Base-by-base conservation (phyloP, 179 eudicot species). In the Beta lomatogona region DNA sequence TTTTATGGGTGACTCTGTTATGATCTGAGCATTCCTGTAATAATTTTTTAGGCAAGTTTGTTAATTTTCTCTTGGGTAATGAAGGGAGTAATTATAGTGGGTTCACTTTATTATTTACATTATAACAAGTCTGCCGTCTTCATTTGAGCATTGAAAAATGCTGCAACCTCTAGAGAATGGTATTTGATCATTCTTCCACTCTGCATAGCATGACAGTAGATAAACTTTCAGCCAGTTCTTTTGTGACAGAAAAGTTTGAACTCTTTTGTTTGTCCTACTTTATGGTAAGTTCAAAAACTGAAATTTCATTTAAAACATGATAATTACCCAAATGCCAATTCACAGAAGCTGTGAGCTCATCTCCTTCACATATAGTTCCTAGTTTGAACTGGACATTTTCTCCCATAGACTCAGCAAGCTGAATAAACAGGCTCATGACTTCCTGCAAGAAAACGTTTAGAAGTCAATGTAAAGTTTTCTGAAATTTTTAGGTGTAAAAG, bases 121-220 rank as follows among this genome's bases (percentile, higher is more conserved):
- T 66, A 95, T 93, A 54, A 90, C 83, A 73, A 90, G 86, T 76
- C 58, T 88, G 48, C 85, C 86, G 45, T 81, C 94, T 68, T 88
- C 86, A 44, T 28, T 76, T 15, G 91, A 84, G 83, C 87, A 89
- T 71, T 84, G 86, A 79, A 78, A 92, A 77, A 85, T 78, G 86
- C 92, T 91, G 89, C 92, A 88, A 70, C 98, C 98, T 90, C 91
- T 89, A 48, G 97, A 90, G 85, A 88, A 90, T 61, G 98, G 98
- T 71, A 95, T 84, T 82, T 67, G 84, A 73, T 86, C 88, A 57
- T 90, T 86, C 79, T 89, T 89, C 98, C 98, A 95, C 69, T 92
- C 98, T 95, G 90, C 84, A 81, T 69, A 61, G 22, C 75, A 78
- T 41, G 61, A 25, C 12, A 15, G 44, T 1, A 28, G 12, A 15